Percentiles rank a stretch among this genome's conserved stretches.
These are phyloP conservation scores for Sarocladiaceae sp. DNA, from an alignment of 2,329 filamentous ascomycete species.

Conservation along the genomic window DNA sequence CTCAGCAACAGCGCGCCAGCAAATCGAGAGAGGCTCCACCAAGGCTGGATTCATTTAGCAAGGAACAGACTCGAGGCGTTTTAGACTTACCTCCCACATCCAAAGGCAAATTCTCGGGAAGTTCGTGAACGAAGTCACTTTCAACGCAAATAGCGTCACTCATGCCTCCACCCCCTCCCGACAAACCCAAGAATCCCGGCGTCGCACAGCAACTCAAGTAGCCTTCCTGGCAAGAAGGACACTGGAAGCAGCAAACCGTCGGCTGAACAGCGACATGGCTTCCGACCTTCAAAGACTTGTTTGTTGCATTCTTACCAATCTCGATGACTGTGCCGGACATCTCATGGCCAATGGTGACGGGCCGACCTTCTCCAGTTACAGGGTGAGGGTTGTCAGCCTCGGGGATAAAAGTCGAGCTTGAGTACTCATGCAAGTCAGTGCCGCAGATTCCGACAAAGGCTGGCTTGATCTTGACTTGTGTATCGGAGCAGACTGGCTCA, in stretches of 20 bases:
- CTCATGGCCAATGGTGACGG: constrained; percentile 59
- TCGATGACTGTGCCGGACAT: constrained; percentile 57
- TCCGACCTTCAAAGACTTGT: constrained; percentile 38
- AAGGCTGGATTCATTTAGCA: constrained; percentile 45
- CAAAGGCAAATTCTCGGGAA: constrained; percentile 46
- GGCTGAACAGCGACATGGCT: constrained; percentile 55
- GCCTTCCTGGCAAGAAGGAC: constrained; percentile 46
- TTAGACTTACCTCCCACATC: constrained; percentile 35
- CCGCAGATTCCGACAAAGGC: constrained; percentile 26
- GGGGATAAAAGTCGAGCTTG: constrained; percentile 23
- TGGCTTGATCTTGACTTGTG: constrained; percentile 3
- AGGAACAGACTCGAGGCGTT: no score
- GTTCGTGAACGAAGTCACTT: constrained; percentile 36
- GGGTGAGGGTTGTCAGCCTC: constrained; percentile 41
- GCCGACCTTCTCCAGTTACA: constrained; percentile 49
- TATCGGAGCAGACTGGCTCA: neutral
- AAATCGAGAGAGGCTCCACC: constrained; percentile 59
- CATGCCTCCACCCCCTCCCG: constrained; percentile 47
- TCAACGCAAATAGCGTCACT: constrained; percentile 48
- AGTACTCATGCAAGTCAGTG: constrained; percentile 28
- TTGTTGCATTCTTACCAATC: constrained; percentile 41
- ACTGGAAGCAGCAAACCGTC: constrained; percentile 50
- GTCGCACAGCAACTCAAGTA: constrained; percentile 27
- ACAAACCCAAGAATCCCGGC: constrained; percentile 37
- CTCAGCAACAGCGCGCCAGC: constrained; percentile 53